Evolutionary conservation across 768 basidiomycete genomes (phyloP).

Genomic region (Hemileccinum impolitum): DNA sequence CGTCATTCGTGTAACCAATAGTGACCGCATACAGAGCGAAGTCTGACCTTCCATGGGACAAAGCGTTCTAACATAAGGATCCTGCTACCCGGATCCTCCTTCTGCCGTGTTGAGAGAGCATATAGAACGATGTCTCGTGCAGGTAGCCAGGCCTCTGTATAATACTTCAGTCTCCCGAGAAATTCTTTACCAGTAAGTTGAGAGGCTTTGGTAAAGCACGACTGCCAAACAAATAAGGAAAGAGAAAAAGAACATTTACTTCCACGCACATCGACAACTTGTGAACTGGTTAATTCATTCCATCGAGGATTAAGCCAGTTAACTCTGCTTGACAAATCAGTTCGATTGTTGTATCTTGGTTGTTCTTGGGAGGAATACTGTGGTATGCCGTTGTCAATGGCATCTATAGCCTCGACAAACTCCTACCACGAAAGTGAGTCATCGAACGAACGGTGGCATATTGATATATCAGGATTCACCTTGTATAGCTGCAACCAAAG

Average conservation of each 20-base stretch:
- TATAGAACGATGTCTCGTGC: slow-evolving; percentile 76
- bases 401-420: slow-evolving; percentile 93
- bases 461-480: slow-evolving; percentile 41
- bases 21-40: background rate
- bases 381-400: slow-evolving; percentile 90
- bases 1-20: slow-evolving; percentile 12
- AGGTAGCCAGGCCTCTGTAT: slow-evolving; percentile 88
- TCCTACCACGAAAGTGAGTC: slow-evolving; percentile 45
- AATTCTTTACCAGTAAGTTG: slow-evolving; percentile 84
- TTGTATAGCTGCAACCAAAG: slow-evolving; percentile 91
- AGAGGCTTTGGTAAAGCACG: slow-evolving; percentile 76
- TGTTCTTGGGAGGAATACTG: slow-evolving; percentile 68
- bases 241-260: background rate
- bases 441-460: background rate
- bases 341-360: slow-evolving; percentile 70
- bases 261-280: slow-evolving; percentile 65
- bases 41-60: slow-evolving; percentile 81
- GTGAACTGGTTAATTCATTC: slow-evolving; percentile 76
- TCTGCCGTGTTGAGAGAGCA: slow-evolving; percentile 52
- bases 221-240: slow-evolving; percentile 38
- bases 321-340: slow-evolving; percentile 84
- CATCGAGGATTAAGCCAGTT: slow-evolving; percentile 84
- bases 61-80: slow-evolving; percentile 79
- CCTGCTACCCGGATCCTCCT: slow-evolving; percentile 66
- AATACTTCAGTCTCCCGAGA: slow-evolving; percentile 71